Base-by-base conservation (phyloP, 2,329 filamentous ascomycete species). In the Trichophyton equinum region DNA sequence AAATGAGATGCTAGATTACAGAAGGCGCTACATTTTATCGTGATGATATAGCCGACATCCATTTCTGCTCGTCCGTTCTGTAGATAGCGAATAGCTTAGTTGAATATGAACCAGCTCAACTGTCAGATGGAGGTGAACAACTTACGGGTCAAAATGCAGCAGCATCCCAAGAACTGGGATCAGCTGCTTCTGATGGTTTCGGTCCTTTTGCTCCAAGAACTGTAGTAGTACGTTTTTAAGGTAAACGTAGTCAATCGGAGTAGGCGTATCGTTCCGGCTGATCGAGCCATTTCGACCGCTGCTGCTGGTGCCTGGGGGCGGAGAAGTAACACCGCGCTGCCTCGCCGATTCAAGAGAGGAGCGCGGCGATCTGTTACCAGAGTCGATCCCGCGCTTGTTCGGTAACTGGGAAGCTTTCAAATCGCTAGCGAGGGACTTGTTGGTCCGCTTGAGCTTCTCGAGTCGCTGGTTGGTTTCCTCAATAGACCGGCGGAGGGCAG, bases 1-100 rank as follows among this genome's bases (percentile, higher is more conserved):
- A 18, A 18, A 18, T 18, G 18, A 18, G 18, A 18, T 18, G 18
- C 18, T 18, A 58, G 11, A 58, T 57, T 57, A 57, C 36, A 44
- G 33, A 9, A 11, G 33, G 33, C 25, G 13, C 27, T 55, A 36
- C 27, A 20, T 55, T 72, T 65, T 65, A 80, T 67, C 72, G 74
- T 15, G 81, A 78, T 63, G 79, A 78, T 57, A 95, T 85, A 2
- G 87, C 90, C 18, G 85, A 82, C 74, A 86, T 83, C 89, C 90
- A 95, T 74, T 89, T 92, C 74, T 94, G 86, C 75, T 94, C 88
- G 67, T 96, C 91, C 67, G 81, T 83, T 67, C 81, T 84, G 61
- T 62, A 61, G 4, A 59, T 30, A 66, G 64, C 58, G 64, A 49
- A 27, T 15, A 15, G 33, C 20, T 38, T 7, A 25, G 20, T n/a